Base-by-base conservation (phyloP, 352 stramenopile genomes). In the Pythium utonaiense region DNA sequence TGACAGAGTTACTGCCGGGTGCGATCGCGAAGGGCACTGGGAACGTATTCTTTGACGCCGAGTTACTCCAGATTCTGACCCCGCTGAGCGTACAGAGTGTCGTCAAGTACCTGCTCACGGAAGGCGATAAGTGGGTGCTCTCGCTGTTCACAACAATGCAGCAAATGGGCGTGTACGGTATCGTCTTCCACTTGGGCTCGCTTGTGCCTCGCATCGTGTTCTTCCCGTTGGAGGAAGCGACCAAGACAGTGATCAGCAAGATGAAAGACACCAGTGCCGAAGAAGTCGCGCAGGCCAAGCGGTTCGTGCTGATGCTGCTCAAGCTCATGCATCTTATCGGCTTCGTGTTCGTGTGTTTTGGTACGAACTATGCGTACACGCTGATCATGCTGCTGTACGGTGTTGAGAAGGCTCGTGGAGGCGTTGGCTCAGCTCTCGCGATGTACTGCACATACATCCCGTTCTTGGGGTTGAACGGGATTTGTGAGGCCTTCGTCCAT, bases 51-150 rank as follows among this genome's bases (percentile, higher is more conserved):
- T 83, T 89, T 51, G 75, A 93, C n/a, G 22, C 47, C 1, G 69
- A 88, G 22, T 64, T 96, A 10, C 50, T 94, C 58, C 50, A 66
- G 22, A 69, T 95, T 17, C 62, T 92, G 28, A 52, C 76, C 25
- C 80, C 86, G 17, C 66, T 99, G 53, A 91, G 87, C 27, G 63
- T 97, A 12, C 96, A 99, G 67, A 97, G 91, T 48, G 74, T 96
- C 22, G 91, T 99, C 66, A 99, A 99, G 77, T 98, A 99, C 73
- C 63, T 97, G 9, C 77, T 99, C 27, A 98, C 95, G 0, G 96
- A 99, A 69, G 96, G 92, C 17, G 96, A 99, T 74, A 97, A 97
- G 67, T 97, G 98, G 71, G 83, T 98, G 4, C 74, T 99, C 6
- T 88, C 94, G 14, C 62, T 88, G 4, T 85, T 97, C n/a, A 86